Conservation (phyloP, 2,329 filamentous ascomycete species). For the Cryphonectria parasitica region DNA sequence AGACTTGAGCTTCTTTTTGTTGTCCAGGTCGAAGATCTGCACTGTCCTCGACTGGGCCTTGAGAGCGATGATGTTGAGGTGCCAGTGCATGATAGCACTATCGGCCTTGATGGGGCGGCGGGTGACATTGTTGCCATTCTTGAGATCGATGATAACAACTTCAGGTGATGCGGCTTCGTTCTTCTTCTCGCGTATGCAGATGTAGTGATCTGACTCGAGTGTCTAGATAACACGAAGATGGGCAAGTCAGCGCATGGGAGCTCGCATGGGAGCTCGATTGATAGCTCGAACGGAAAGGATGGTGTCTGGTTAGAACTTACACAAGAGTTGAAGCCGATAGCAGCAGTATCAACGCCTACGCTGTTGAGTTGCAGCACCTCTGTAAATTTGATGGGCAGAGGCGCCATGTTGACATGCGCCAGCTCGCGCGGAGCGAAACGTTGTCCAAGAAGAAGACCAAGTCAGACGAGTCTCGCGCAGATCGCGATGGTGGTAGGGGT, state of each 20-base stretch:
- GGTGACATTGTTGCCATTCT: conserved; percentile 95
- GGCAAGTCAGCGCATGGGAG: conserved; percentile 24
- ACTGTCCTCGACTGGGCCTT: conserved; percentile 93
- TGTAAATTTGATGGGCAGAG: conserved; percentile 46
- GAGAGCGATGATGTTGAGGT: conserved; percentile 91
- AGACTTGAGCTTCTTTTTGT: conserved; percentile 96
- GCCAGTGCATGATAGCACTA: conserved; percentile 99
- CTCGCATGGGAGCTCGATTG: conserved; percentile 1
- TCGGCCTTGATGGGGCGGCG: conserved; percentile 97
- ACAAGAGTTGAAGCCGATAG: conserved; percentile 86
- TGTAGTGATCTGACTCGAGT: conserved; percentile 94
- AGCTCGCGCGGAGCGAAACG: conserved; percentile 35
- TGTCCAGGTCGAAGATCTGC: conserved; percentile 94
- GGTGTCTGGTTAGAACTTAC: conserved; percentile 55
- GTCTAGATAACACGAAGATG: conserved; percentile 60
- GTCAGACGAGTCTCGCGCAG: conserved; percentile 15
- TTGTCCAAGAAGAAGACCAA: not conserved
- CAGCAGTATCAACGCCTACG: conserved; percentile 42
- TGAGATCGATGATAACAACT: conserved; percentile 97
- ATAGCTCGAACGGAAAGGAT: conserved; percentile 4
- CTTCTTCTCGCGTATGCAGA: conserved; percentile 95
- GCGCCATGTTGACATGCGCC: conserved; percentile 43
- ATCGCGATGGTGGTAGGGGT: not conserved
- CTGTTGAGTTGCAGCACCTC: conserved; percentile 47
- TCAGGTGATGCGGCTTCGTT: conserved; percentile 82